A percentile compares a stretch with the other conserved stretches of the same genome.
Evolutionary conservation across 192 early-diverging fungal species (phyloP).

Genomic region (Chytriomyces hyalinus): DNA sequence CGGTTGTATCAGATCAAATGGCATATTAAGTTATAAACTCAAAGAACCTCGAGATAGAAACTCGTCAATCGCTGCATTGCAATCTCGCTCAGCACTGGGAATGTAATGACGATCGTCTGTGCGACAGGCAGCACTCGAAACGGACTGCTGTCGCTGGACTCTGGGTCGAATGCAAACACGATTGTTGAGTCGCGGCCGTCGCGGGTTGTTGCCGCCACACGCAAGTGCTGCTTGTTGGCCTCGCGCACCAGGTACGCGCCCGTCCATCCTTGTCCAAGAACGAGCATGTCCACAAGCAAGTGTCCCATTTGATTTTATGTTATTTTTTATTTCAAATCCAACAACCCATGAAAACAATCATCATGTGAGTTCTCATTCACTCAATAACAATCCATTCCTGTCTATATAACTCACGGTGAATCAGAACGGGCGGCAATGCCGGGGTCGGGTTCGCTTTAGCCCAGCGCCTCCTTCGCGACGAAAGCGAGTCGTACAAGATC

Average conservation of each 20-base stretch:
- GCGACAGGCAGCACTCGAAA: conserved; percentile 53
- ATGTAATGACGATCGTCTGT: conserved; percentile 61
- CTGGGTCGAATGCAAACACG: conserved; percentile 50
- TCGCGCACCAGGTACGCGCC: conserved; percentile 42
- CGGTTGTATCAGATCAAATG: background rate
- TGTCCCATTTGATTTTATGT: no score
- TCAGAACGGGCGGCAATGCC: background rate
- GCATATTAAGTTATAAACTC: conserved; percentile 6
- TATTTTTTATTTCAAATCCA: no score
- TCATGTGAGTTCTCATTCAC: background rate
- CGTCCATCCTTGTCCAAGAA: conserved; percentile 54
- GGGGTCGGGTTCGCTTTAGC: background rate
- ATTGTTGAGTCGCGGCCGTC: conserved; percentile 61
- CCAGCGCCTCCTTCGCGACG: background rate
- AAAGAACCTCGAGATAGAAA: conserved; percentile 44
- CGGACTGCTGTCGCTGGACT: conserved; percentile 16
- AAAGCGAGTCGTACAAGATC: background rate
- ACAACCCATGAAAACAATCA: background rate
- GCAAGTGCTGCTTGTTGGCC: conserved; percentile 3
- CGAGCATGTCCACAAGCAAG: conserved; percentile 39
- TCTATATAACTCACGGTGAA: background rate
- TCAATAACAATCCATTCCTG: background rate
- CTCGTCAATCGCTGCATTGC: conserved; percentile 37
- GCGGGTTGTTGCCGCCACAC: conserved; percentile 44
- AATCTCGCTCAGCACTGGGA: conserved; percentile 53